A percentile compares a stretch with the other conserved stretches of the same genome.
Evolutionary conservation across 179 eudicot genomes (phyloP).

Genomic region (Camellia oleifera): DNA sequence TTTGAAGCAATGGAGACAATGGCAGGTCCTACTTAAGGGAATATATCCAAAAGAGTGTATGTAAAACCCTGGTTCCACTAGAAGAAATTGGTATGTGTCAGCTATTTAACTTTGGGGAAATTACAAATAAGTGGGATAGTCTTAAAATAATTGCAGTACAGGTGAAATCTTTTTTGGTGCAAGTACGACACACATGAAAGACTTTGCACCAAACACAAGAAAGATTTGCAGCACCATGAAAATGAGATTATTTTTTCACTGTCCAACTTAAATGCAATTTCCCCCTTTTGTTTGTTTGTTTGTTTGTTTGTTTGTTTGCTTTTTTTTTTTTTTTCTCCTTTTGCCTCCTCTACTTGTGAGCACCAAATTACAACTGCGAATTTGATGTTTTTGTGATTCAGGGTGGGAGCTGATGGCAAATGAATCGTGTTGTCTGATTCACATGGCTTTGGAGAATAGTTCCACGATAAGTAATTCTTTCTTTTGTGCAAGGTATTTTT

Average conservation of each 20-base stretch:
- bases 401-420: neutral
- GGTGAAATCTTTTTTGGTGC: too few relatives aligned
- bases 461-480: conserved; percentile 5
- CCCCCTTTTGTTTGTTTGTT: neutral
- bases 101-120: neutral
- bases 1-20: conserved; percentile 6
- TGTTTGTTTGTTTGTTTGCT: neutral
- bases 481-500: neutral
- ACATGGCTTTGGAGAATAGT: conserved; percentile 3
- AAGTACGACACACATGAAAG: too few relatives aligned
- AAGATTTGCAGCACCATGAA: too few relatives aligned
- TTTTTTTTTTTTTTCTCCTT: too few relatives aligned
- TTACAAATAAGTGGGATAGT: too few relatives aligned
- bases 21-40: conserved; percentile 1
- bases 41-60: too few relatives aligned
- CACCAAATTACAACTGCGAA: neutral
- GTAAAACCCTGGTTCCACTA: neutral
- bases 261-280: too few relatives aligned
- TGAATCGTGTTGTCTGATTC: neutral
- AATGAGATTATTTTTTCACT: too few relatives aligned
- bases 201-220: too few relatives aligned
- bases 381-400: neutral
- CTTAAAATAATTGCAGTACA: too few relatives aligned
- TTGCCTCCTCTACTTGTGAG: neutral
- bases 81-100: neutral